A percentile compares a stretch with the other conserved stretches of the same genome.
Conservation (phyloP, 129 eudicot species). For the Saussurea involucrata region DNA sequence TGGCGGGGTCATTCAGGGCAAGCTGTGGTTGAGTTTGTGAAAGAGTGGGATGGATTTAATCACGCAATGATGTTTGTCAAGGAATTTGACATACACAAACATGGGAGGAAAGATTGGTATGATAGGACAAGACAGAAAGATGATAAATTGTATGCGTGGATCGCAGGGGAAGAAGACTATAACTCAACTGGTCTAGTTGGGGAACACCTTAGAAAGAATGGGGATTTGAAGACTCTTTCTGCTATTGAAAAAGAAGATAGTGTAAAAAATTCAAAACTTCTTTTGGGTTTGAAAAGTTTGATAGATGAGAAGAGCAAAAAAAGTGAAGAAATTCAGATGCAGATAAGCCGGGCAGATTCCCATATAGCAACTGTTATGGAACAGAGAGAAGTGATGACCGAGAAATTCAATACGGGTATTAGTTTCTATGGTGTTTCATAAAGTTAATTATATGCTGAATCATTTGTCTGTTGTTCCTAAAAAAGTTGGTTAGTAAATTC, state of each 20-base stretch:
- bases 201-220: slow-evolving; percentile 42
- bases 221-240: slow-evolving; percentile 51
- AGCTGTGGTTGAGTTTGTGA: slow-evolving; percentile 58
- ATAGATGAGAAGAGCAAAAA: slow-evolving; percentile 36
- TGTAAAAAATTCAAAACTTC: slow-evolving; percentile 32
- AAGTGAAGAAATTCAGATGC: slow-evolving; percentile 44
- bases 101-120: slow-evolving; percentile 53
- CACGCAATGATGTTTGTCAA: slow-evolving; percentile 52
- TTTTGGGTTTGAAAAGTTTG: slow-evolving; percentile 28
- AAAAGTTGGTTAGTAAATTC: not conserved
- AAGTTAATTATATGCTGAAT: not conserved
- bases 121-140: slow-evolving; percentile 32
- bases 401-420: slow-evolving; percentile 44
- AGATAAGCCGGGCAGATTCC: slow-evolving; percentile 45
- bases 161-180: slow-evolving; percentile 61
- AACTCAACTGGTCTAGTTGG: slow-evolving; percentile 40
- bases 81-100: slow-evolving; percentile 42
- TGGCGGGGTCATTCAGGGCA: slow-evolving; percentile 55
- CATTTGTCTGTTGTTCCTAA: not conserved
- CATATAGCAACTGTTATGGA: slow-evolving; percentile 28
- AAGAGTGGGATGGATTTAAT: slow-evolving; percentile 52
- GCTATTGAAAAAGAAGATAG: slow-evolving; percentile 47
- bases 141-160: slow-evolving; percentile 66
- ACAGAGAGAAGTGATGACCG: slow-evolving; percentile 46
- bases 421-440: not conserved